Evolutionary conservation across 1,139 yeast genomes (phyloP).

Genomic region (Debaryomyces robertsiae): DNA sequence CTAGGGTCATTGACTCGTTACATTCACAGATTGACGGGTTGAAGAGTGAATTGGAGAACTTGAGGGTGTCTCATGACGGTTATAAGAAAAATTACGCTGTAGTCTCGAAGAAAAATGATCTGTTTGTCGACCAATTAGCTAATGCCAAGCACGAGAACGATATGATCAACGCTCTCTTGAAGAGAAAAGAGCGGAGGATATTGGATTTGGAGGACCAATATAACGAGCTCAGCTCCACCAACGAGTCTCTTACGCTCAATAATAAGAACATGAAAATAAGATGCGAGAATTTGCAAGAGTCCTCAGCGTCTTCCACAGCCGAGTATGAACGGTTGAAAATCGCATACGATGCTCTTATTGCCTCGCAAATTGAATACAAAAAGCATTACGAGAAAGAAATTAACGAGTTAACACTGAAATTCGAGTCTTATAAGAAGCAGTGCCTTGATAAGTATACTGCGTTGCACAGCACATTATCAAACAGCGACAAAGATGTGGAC

Average conservation of each 20-base stretch:
- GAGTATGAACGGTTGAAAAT: slow-evolving; percentile 61
- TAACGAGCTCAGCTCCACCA: slow-evolving; percentile 45
- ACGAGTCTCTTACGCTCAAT: slow-evolving; percentile 49
- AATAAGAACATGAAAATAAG: slow-evolving; percentile 52
- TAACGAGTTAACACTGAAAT: slow-evolving; percentile 24
- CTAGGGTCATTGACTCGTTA: slow-evolving; percentile 59
- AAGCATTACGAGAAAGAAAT: slow-evolving; percentile 48
- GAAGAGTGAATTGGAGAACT: slow-evolving; percentile 51
- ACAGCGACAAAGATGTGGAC: slow-evolving; percentile 49
- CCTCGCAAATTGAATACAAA: slow-evolving; percentile 60
- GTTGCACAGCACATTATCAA: slow-evolving; percentile 31
- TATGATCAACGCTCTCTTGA: slow-evolving; percentile 61
- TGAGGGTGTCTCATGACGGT: slow-evolving; percentile 40
- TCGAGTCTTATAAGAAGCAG: slow-evolving; percentile 42
- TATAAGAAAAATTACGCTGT: slow-evolving; percentile 52
- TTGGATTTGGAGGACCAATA: slow-evolving; percentile 61
- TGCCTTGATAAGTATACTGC: slow-evolving; percentile 33
- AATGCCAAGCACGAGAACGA: slow-evolving; percentile 73
- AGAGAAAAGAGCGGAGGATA: slow-evolving; percentile 65
- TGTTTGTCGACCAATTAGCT: slow-evolving; percentile 65
- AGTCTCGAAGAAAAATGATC: slow-evolving; percentile 54
- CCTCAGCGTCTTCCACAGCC: slow-evolving; percentile 47
- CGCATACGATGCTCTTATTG: slow-evolving; percentile 63
- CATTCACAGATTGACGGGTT: slow-evolving; percentile 56
- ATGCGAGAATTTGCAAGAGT: slow-evolving; percentile 50